Evolutionary conservation across 1,284 basidiomycete genomes (phyloP).

Genomic region (Trametes hirsuta): DNA sequence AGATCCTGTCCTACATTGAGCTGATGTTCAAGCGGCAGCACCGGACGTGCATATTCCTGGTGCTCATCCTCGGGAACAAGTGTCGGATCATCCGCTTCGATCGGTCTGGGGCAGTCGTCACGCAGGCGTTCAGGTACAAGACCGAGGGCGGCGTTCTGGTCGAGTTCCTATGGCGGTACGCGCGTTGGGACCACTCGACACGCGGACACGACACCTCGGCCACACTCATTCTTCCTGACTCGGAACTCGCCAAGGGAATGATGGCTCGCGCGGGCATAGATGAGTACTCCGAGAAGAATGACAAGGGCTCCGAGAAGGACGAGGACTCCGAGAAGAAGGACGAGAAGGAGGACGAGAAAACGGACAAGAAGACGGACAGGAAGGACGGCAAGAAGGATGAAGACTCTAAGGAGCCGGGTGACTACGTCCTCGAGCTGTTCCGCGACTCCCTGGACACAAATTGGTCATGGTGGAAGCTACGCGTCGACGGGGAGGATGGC

Average conservation of each 20-base stretch:
- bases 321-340: background rate
- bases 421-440: background rate
- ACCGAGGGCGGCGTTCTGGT: background rate
- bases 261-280: background rate
- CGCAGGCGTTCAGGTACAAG: background rate
- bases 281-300: too few relatives aligned
- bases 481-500: background rate
- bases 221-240: background rate
- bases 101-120: background rate
- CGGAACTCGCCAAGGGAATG: background rate
- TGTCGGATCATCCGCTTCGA: constrained; percentile 1
- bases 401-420: background rate
- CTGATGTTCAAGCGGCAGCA: background rate
- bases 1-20: background rate
- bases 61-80: background rate
- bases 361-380: too few relatives aligned
- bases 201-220: background rate
- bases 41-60: background rate
- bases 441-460: background rate
- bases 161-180: background rate
- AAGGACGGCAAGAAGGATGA: background rate
- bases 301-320: background rate
- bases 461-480: background rate
- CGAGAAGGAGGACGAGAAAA: too few relatives aligned
- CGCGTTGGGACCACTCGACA: background rate